phyloP scores from a whole-genome alignment of 139 green algal genomes.

The Nannochloris sp. region DNA sequence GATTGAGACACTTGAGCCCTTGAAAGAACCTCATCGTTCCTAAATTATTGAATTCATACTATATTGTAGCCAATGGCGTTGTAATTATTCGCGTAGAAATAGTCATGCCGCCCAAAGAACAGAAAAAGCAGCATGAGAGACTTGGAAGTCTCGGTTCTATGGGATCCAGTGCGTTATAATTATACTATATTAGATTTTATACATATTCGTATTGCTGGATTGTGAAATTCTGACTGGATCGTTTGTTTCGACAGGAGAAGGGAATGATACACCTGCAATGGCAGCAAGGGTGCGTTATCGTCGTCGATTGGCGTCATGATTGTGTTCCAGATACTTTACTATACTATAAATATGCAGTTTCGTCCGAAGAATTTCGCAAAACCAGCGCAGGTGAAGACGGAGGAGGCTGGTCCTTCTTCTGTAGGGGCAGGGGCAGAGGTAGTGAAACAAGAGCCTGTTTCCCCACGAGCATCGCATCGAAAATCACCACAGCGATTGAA shows the following conservation, averaged over 20 bases:
- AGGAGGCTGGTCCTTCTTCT: not conserved
- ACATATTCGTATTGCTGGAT: too few species aligned
- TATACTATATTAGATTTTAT: too few species aligned
- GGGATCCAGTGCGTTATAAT: too few species aligned
- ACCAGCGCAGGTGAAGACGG: not conserved
- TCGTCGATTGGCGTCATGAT: not conserved
- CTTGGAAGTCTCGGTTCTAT: too few species aligned
- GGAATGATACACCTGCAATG: not conserved
- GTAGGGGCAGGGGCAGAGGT: not conserved
- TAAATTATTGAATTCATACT: not conserved
- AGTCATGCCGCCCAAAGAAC: too few species aligned
- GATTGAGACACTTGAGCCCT: conserved; percentile 13
- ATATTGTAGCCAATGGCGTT: too few species aligned
- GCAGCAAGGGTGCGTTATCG: not conserved
- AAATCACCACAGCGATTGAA: not conserved
- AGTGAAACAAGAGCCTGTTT: not conserved
- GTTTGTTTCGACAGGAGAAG: not conserved
- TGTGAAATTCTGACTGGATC: not conserved
- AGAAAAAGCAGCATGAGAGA: too few species aligned
- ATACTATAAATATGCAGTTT: conserved; percentile 2
- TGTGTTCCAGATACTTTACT: too few species aligned
- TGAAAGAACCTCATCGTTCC: not conserved
- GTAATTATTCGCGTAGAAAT: too few species aligned
- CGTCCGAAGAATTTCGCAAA: conserved; percentile 9
- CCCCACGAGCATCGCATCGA: not conserved